A percentile compares a stretch with the other conserved stretches of the same genome.
phyloP scores from a whole-genome alignment of 1,139 yeast genomes.

The Taiozyma onychis region DNA sequence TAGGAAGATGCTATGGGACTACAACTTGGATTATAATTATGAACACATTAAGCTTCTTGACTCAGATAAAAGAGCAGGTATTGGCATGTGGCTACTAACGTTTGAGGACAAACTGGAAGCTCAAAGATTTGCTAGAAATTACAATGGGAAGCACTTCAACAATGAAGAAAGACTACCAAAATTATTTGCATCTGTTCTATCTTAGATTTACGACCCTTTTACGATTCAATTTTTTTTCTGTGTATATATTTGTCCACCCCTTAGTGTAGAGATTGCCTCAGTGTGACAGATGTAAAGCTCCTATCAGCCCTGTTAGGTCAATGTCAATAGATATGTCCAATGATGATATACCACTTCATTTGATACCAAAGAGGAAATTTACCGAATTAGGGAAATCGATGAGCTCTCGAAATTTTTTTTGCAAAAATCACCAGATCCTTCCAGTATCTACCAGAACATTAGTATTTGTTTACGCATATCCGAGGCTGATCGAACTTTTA shows the following conservation, averaged over 20 bases:
- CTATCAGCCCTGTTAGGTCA: not conserved
- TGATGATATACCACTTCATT: not conserved
- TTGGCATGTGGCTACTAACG: slow-evolving; percentile 38
- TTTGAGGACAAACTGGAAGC: slow-evolving; percentile 49
- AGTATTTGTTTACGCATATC: not conserved
- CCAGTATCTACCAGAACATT: not conserved
- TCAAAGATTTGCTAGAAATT: slow-evolving; percentile 45
- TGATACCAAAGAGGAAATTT: not conserved
- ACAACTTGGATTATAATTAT: slow-evolving; percentile 30
- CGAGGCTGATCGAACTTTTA: not conserved
- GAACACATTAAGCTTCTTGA: slow-evolving; percentile 28
- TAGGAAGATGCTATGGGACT: slow-evolving; percentile 36
- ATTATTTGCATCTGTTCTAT: slow-evolving; percentile 33
- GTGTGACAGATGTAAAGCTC: not conserved
- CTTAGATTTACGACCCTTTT: not conserved
- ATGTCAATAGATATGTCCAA: not conserved
- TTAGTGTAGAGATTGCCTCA: not conserved
- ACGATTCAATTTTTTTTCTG: not conserved
- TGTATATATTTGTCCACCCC: not conserved
- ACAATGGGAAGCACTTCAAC: slow-evolving; percentile 43
- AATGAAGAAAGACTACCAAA: slow-evolving; percentile 28
- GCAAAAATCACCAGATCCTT: not conserved
- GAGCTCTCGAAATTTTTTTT: not conserved
- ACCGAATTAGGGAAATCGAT: not conserved
- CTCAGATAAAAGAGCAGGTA: slow-evolving; percentile 25